Conservation (phyloP, 2,329 filamentous ascomycete genomes). For the Hypomyces perniciosus region DNA sequence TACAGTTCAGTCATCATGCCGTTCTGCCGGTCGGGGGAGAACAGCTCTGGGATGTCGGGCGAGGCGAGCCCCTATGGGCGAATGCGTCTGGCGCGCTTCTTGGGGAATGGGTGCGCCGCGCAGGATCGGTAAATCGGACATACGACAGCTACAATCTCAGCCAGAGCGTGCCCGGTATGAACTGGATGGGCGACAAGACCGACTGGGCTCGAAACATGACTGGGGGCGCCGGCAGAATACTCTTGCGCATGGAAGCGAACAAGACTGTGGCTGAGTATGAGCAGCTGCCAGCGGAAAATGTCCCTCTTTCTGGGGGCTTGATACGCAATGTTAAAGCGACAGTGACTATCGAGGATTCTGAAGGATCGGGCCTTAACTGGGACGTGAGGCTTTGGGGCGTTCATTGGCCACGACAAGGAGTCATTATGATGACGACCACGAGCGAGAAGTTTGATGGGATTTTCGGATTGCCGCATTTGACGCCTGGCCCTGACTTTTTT, state of each 20-base stretch:
- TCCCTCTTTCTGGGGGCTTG: conserved; percentile 41
- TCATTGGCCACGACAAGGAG: conserved; percentile 77
- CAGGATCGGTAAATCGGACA: conserved; percentile 39
- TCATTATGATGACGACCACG: conserved; percentile 76
- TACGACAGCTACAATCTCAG: conserved; percentile 57
- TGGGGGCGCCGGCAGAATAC: conserved; percentile 61
- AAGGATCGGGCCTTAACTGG: conserved; percentile 62
- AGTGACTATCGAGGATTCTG: conserved; percentile 66
- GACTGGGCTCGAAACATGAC: conserved; percentile 79
- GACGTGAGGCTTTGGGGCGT: conserved; percentile 76
- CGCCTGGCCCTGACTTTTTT: conserved; percentile 53
- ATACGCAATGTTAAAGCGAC: conserved; percentile 65
- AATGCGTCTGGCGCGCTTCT: conserved; percentile 73
- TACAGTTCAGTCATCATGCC: conserved; percentile 53
- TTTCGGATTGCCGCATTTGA: conserved; percentile 80
- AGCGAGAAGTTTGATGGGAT: conserved; percentile 94
- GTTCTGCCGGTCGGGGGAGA: conserved; percentile 37
- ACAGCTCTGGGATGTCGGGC: conserved; percentile 33
- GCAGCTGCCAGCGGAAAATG: conserved; percentile 28
- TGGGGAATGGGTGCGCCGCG: conserved; percentile 66
- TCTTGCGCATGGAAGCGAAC: conserved; percentile 58
- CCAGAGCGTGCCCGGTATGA: conserved; percentile 56
- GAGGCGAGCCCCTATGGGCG: conserved; percentile 55
- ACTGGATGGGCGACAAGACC: conserved; percentile 53
- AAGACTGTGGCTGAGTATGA: conserved; percentile 41